Base-by-base conservation (phyloP, 2,329 filamentous ascomycete genomes). In the Neospermospora avenae region DNA sequence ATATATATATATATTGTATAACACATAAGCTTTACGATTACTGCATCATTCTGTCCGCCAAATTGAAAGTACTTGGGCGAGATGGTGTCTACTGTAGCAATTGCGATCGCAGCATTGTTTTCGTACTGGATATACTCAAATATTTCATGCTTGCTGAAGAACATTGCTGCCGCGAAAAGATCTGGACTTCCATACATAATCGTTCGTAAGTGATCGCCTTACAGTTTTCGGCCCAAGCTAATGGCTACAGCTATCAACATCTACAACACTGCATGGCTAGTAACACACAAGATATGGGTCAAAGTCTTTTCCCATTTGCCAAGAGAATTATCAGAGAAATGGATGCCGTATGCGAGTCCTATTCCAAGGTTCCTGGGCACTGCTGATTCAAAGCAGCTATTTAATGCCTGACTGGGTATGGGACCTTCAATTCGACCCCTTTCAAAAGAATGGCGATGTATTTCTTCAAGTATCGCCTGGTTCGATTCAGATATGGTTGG, bases 391-490 rank as follows among this genome's bases (percentile, higher is more conserved):
- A n/a, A 37, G 8, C 31, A 85, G 83, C 45, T 74, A 82, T 65
- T 69, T 88, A 64, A 70, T 77, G n/a, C 81, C 81, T 1, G 83
- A 89, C 67, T 89, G 84, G 79, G 71, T 77, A 7, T 89, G 83
- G 74, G 71, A 73, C n/a, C 71, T 78, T 13, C 79, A 81, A 28
- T 81, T 86, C 67, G 76, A 79, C 20, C 77, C 82, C 16, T 91
- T 87, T 69, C 76, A 80, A 28, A 76, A 79, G 16, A 69, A 84
- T 10, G 86, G 84, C 45, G 87, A 91, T 65, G 78, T 81, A 13
- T 87, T 90, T 67, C 66, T 91, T 7, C 67, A 85, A n/a, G 86
- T 87, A 7, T 80, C 84, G 0, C 85, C 88, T 0, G 76, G 76
- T 7, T 72, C 71, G 35, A 76, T 85, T 16, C 70, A 79, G 18